These are phyloP conservation scores for Xylaria sp. DNA, from an alignment of 2,329 filamentous ascomycete species.

Conservation along the genomic window DNA sequence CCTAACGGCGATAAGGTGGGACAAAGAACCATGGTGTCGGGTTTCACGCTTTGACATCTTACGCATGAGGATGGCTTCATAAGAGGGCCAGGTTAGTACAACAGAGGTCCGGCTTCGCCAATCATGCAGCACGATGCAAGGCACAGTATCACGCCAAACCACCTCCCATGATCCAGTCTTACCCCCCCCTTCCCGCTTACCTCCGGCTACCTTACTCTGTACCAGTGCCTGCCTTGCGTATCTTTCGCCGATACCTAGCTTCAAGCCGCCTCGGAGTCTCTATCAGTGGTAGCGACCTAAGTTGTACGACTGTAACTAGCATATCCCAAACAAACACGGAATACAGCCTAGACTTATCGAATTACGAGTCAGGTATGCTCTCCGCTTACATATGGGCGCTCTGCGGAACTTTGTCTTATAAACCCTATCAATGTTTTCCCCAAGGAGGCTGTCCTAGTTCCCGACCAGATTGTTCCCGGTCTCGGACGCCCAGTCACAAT, in stretches of 20 bases:
- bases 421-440: neutral
- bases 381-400: neutral
- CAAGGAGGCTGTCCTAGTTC: neutral
- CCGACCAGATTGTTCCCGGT: constrained; percentile 3
- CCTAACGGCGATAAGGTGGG: neutral
- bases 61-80: constrained; percentile 21
- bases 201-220: constrained; percentile 15
- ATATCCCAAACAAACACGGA: neutral
- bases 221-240: neutral
- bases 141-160: constrained; percentile 35
- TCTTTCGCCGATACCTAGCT: neutral
- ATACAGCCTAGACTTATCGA: neutral
- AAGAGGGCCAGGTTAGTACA: constrained; percentile 21
- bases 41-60: constrained; percentile 13
- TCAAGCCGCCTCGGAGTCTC: constrained; percentile 11
- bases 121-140: constrained; percentile 39
- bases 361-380: neutral
- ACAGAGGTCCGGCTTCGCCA: constrained; percentile 29
- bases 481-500: constrained; percentile 13
- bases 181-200: constrained; percentile 28
- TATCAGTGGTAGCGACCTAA: constrained; percentile 13
- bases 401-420: neutral
- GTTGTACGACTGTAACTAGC: neutral
- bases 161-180: constrained; percentile 34
- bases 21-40: constrained; percentile 21